Evolutionary conservation across 75 land plant species (phyloP).

Genomic region (Gnetum montanum): DNA sequence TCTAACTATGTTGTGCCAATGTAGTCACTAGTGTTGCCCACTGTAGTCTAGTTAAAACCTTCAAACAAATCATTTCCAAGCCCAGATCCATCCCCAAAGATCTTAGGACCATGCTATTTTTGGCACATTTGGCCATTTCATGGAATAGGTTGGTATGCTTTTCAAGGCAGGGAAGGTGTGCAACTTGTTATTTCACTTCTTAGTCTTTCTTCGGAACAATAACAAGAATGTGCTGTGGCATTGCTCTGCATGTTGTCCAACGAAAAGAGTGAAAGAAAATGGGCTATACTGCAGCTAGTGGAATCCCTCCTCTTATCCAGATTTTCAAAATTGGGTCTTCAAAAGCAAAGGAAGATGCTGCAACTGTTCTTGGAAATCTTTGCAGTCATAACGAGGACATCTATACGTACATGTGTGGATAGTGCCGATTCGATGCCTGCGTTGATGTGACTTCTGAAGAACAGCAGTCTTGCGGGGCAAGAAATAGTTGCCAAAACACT

Average conservation of each 20-base stretch:
- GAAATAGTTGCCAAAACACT: constrained; percentile 87
- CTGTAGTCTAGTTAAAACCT: too few species aligned
- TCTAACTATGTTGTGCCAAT: too few species aligned
- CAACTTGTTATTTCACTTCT: constrained; percentile 93
- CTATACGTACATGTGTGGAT: constrained; percentile 93
- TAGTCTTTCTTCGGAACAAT: constrained; percentile 91
- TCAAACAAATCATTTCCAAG: too few species aligned
- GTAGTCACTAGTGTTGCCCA: too few species aligned
- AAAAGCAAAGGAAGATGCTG: constrained; percentile 96
- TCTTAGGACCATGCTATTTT: constrained; percentile 28
- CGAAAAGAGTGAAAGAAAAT: constrained; percentile 95
- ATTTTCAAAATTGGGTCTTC: constrained; percentile 86
- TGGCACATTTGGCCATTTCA: too few species aligned
- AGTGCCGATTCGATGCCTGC: constrained; percentile 99
- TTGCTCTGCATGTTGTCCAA: constrained; percentile 76
- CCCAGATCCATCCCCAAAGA: too few species aligned
- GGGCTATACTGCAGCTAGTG: constrained; percentile 99
- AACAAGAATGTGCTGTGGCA: constrained; percentile 96
- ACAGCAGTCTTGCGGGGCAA: constrained; percentile 82
- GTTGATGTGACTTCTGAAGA: constrained; percentile 85
- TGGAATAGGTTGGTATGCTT: constrained; percentile 81
- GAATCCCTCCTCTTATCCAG: constrained; percentile 95
- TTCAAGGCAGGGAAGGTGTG: constrained; percentile 94
- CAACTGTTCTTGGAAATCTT: constrained; percentile 83
- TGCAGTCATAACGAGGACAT: constrained; percentile 98